Percentiles rank a stretch among this genome's conserved stretches.
Evolutionary conservation across 352 stramenopile species (phyloP).

Genomic region (Pythium sp.): DNA sequence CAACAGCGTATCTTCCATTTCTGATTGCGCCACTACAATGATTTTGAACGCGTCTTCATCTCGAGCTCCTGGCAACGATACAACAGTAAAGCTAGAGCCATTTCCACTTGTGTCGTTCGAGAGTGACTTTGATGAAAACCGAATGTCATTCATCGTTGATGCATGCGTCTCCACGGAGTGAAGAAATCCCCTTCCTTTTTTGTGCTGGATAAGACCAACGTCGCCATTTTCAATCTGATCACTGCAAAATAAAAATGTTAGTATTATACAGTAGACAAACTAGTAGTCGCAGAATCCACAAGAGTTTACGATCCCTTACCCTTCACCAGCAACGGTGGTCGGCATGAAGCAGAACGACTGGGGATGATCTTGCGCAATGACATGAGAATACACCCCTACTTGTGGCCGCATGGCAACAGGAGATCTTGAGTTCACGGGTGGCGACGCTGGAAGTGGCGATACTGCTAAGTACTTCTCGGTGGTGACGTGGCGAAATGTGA

Average conservation of each 20-base stretch:
- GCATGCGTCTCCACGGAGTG: constrained; percentile 68
- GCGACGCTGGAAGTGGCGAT: constrained; percentile 11
- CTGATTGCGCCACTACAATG: constrained; percentile 34
- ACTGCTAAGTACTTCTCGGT: constrained; percentile 58
- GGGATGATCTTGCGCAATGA: constrained; percentile 35
- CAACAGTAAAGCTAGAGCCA: constrained; percentile 40
- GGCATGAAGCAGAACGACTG: constrained; percentile 59
- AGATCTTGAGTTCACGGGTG: constrained; percentile 21
- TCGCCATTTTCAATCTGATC: constrained; percentile 46
- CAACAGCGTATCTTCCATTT: constrained; percentile 60
- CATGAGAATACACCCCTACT: constrained; percentile 23
- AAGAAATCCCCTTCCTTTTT: constrained; percentile 44
- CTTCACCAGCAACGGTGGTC: constrained; percentile 49
- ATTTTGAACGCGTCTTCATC: constrained; percentile 78
- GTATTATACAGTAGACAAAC: not conserved
- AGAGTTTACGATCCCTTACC: constrained; percentile 29
- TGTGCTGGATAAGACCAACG: constrained; percentile 60
- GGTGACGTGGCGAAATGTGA: constrained; percentile 56
- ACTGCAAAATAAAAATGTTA: constrained; percentile 17
- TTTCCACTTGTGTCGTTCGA: constrained; percentile 20
- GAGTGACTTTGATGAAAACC: constrained; percentile 53
- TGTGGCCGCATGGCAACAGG: constrained; percentile 16
- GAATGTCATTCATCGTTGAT: constrained; percentile 64
- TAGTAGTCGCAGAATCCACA: not conserved
- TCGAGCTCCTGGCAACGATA: constrained; percentile 41